Percentiles rank a stretch among this genome's conserved stretches.
Evolutionary conservation across 805 yeast genomes (phyloP).

Genomic region (Pichia membranifaciens): DNA sequence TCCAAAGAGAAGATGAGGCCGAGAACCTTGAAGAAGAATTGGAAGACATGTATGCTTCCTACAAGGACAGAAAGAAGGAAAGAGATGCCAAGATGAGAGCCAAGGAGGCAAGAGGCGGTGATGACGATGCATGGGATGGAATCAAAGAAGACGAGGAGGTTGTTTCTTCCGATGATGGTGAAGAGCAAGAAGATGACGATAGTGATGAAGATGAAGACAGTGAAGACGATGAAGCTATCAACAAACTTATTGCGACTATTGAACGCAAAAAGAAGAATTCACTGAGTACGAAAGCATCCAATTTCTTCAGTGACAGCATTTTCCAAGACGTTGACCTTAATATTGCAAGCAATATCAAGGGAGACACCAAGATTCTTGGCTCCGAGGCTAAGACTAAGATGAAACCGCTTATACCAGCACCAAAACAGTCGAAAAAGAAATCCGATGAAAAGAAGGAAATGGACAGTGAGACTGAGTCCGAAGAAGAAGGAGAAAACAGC

Average conservation of each 20-base stretch:
- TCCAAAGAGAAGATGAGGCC: constrained; percentile 41
- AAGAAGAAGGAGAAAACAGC: constrained; percentile 14
- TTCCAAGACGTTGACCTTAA: constrained; percentile 44
- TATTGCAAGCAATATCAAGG: constrained; percentile 13
- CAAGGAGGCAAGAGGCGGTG: constrained; percentile 68
- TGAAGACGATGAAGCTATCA: constrained; percentile 70
- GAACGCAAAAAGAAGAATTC: constrained; percentile 37
- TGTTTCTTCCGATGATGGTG: constrained; percentile 24
- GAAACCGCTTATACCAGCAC: constrained; percentile 9
- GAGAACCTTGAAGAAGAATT: constrained; percentile 77
- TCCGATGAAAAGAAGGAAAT: constrained; percentile 13
- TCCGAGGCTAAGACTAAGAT: constrained; percentile 1
- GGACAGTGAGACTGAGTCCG: constrained; percentile 19
- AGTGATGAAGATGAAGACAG: constrained; percentile 47
- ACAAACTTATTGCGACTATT: constrained; percentile 49
- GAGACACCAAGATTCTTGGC: constrained; percentile 13
- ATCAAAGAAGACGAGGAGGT: constrained; percentile 44
- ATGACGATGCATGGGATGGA: constrained; percentile 71
- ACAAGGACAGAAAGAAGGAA: constrained; percentile 61
- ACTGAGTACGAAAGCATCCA: constrained; percentile 38
- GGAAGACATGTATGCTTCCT: constrained; percentile 72
- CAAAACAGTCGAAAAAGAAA: constrained; percentile 9
- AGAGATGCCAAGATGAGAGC: constrained; percentile 65
- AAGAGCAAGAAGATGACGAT: constrained; percentile 36
- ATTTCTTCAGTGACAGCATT: constrained; percentile 47